Evolutionary conservation across 371 early-diverging fungal genomes (phyloP), one percentile per base, ranked within the genome.

Genomic region (Mucor circinelloides): DNA sequence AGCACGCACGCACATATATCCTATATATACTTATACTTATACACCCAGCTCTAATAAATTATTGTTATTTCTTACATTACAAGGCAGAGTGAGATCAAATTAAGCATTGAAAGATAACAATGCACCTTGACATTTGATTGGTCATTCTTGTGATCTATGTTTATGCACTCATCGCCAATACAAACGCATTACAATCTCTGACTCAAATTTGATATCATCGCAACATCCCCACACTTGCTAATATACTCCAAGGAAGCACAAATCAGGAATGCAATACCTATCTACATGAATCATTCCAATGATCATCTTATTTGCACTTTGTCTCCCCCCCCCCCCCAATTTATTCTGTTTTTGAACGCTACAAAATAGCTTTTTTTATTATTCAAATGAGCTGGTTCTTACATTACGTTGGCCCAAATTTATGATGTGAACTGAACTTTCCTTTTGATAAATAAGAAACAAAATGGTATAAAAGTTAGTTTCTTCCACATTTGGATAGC

Each of bases 81-180:
- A 6, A 17, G 15, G 5, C n/a, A 19, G 44, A 44, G n/a, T 44
- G 2, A 34, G 19, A 19, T 44, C 44, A 42, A 42, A 0, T 15
- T 36, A 13, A 10, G 36, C 36, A 36, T 36, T 36, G 36, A 36
- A 13, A 36, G 36, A 36, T 36, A 36, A 13, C 36, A 7, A 36
- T 36, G 36, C 36, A 36, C 13, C 36, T 36, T 36, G 36, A 36
- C 44, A n/a, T 38, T 58, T 58, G 13, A 58, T 58, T 58, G 58
- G 58, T 58, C 12, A n/a, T 19, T 36, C 5, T 5, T 42, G 1
- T 19, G 44, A 44, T 44, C n/a, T 19, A 34, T 23, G n/a, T 30
- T 58, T 34, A 61, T 67, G 67, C 67, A 67, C 48, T 38, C 23
- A 56, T 23, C 44, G 44, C 67, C 67, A 67, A 67, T 67, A 60